phyloP scores from a whole-genome alignment of 192 early-diverging fungal genomes.

The Chytriomyces confervae region DNA sequence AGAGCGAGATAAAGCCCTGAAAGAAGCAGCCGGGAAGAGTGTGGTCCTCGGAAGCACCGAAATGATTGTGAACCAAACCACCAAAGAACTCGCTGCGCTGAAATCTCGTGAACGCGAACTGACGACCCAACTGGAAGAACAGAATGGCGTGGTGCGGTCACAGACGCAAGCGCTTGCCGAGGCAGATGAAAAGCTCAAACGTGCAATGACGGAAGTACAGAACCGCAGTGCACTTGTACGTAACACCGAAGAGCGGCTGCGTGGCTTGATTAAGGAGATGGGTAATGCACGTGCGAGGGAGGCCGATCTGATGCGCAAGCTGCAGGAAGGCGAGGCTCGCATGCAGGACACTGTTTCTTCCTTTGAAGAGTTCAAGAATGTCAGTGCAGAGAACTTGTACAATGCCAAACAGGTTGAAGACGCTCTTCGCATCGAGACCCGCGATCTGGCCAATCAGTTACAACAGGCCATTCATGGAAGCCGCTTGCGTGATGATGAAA shows the following conservation, averaged over 20 bases:
- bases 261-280: constrained; percentile 30
- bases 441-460: constrained; percentile 29
- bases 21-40: constrained; percentile 31
- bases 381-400: constrained; percentile 32
- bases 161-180: constrained; percentile 18
- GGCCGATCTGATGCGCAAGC: constrained; percentile 22
- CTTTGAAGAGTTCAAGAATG: constrained; percentile 35
- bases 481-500: constrained; percentile 29
- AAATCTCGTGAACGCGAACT: constrained; percentile 22
- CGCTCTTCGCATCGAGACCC: constrained; percentile 18
- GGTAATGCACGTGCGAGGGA: constrained; percentile 31
- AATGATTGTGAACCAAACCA: constrained; percentile 37
- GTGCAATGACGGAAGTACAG: constrained; percentile 28
- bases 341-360: neutral
- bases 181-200: constrained; percentile 32
- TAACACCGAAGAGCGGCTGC: constrained; percentile 29
- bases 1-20: constrained; percentile 26
- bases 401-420: constrained; percentile 26
- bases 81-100: constrained; percentile 18
- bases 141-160: neutral
- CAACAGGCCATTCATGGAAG: constrained; percentile 27
- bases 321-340: constrained; percentile 27
- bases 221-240: constrained; percentile 24
- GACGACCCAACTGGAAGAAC: constrained; percentile 16
- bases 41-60: constrained; percentile 31